Evolutionary conservation across 129 eudicot species (phyloP).

Genomic region (Flaveria linearis): DNA sequence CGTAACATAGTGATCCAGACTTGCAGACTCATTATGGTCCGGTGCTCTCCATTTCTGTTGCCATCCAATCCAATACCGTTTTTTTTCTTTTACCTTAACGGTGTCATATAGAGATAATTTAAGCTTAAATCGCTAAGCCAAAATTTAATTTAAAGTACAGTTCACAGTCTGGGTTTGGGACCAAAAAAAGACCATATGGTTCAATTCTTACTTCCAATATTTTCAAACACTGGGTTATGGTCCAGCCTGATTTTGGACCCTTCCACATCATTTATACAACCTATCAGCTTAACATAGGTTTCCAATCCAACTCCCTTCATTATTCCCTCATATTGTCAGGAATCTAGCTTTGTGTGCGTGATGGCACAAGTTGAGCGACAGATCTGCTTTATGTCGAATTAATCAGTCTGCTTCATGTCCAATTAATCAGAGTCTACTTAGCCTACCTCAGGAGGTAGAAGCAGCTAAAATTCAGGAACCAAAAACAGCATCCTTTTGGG

Average conservation of each 20-base stretch:
- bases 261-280: background rate
- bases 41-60: background rate
- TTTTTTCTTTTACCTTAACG: background rate
- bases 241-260: background rate
- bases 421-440: conserved; percentile 9
- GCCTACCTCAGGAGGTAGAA: background rate
- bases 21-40: background rate
- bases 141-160: background rate
- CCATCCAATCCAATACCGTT: background rate
- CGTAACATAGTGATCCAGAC: background rate
- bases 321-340: background rate
- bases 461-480: background rate
- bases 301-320: background rate
- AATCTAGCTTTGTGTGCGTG: conserved; percentile 15
- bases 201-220: background rate
- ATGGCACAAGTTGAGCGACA: conserved; percentile 16
- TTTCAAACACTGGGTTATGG: background rate
- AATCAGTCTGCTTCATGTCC: background rate
- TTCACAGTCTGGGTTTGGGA: too few relatives aligned
- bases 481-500: background rate
- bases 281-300: conserved; percentile 1
- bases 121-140: background rate
- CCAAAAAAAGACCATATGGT: background rate
- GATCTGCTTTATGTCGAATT: background rate
- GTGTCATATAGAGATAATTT: background rate